Evolutionary conservation across 2,329 filamentous ascomycete genomes (phyloP), one percentile per base, ranked within the genome.

Genomic region (Calonectria multiphialidica): DNA sequence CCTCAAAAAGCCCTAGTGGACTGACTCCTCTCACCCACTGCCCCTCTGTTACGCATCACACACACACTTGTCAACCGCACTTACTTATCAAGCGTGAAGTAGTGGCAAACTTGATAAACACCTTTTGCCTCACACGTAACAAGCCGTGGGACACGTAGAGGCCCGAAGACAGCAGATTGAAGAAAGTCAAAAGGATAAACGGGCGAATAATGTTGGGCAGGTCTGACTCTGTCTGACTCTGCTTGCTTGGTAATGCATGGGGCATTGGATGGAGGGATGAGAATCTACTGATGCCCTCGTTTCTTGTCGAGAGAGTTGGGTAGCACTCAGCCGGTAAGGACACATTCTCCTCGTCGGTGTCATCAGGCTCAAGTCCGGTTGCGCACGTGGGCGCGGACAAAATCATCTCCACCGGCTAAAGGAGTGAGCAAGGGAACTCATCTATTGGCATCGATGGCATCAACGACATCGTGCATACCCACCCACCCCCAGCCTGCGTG

Each of bases 341-440:
- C 50, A 61, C 23, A 15, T n/a, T 8, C 28, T 30, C 28, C 28
- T 50, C n/a, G 47, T 50, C 6, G 47, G 47, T 30, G 47, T 61
- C 40, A 35, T 59, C 40, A 21, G n/a, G 21, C 55, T 40, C 21
- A 33, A 25, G 33, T 49, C 25, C 12, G 16, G 23, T 28, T 33
- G 44, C 40, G 68, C 63, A 71, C 68, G 55, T 71, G 40, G 61
- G 44, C 5, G 7, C 61, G 72, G 67, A 71, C 67, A 68, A 71
- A 66, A 21, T 47, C 61, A 65, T 72, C 21, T 74, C 73, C 68
- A 62, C 53, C 68, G 62, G 68, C 44, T 44, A 50, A 50, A 33
- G 61, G 21, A 47, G 66, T 37, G 66, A 63, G 66, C 57, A 61
- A 21, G 53, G 40, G 44, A 28, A 35, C 59, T 30, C 33, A 68